phyloP scores from a whole-genome alignment of 805 yeast species.

The Cyberlindnera veronae region DNA sequence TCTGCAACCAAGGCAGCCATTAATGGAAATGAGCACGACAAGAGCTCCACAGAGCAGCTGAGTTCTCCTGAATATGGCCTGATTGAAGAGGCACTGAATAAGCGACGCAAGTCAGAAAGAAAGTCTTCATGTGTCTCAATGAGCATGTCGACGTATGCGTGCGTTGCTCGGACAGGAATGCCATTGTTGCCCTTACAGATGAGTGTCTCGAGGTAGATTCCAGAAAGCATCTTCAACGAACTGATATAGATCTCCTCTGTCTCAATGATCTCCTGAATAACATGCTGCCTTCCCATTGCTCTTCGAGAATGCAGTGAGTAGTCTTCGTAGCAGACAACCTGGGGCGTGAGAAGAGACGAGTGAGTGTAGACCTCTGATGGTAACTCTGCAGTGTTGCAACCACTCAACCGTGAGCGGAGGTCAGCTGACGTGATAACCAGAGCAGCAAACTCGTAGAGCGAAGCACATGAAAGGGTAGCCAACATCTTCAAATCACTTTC shows the following conservation, averaged over 20 bases:
- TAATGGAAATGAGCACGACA: conserved; percentile 19
- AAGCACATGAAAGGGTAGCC: too few species aligned
- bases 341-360: conserved; percentile 23
- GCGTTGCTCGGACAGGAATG: conserved; percentile 34
- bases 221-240: conserved; percentile 40
- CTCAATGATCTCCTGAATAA: conserved; percentile 44
- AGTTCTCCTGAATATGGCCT: neutral
- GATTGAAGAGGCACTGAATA: conserved; percentile 6
- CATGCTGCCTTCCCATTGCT: conserved; percentile 24
- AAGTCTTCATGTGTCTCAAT: conserved; percentile 32
- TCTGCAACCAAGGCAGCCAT: conserved; percentile 25
- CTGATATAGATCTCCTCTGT: conserved; percentile 48
- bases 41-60: neutral
- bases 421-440: neutral
- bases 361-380: conserved; percentile 9
- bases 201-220: conserved; percentile 41
- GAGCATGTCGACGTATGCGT: conserved; percentile 29
- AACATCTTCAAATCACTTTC: too few species aligned
- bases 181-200: conserved; percentile 30
- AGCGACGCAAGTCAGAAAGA: conserved; percentile 24
- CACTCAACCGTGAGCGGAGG: too few species aligned
- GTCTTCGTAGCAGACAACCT: conserved; percentile 7
- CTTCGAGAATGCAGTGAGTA: conserved; percentile 19
- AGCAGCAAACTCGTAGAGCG: neutral
- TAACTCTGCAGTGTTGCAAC: neutral